Conservation (phyloP, 176 grass and related monocot species). For the Juncus inflexus region DNA sequence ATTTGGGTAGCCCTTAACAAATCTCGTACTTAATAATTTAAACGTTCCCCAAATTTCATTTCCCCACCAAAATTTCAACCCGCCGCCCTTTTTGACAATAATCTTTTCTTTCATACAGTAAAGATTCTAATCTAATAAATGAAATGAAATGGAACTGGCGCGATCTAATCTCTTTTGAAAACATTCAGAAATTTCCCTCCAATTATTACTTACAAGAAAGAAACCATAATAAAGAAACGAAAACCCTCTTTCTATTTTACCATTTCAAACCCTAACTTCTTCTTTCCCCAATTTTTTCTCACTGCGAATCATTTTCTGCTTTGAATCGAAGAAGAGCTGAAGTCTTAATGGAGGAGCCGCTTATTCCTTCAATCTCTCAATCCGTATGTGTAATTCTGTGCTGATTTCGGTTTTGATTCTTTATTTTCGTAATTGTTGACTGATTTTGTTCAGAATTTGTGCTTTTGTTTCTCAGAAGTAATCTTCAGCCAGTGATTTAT, state of each 20-base stretch:
- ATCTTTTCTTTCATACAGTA: too few species aligned
- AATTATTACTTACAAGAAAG: too few species aligned
- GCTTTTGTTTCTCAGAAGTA: too few species aligned
- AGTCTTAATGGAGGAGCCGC: slow-evolving; percentile 20
- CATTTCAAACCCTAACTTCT: not conserved
- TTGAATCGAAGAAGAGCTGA: not conserved
- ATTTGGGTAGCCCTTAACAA: too few species aligned
- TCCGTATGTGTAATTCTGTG: not conserved
- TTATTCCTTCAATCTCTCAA: not conserved
- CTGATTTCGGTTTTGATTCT: not conserved
- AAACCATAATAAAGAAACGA: too few species aligned
- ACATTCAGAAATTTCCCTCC: slow-evolving; percentile 9
- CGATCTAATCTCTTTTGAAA: slow-evolving; percentile 2
- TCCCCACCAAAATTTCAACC: not conserved
- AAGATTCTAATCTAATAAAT: too few species aligned
- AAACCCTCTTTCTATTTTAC: too few species aligned
- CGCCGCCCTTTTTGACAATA: too few species aligned
- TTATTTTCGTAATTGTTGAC: not conserved
- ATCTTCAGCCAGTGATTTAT: not conserved
- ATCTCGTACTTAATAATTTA: too few species aligned
- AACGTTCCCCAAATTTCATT: too few species aligned
- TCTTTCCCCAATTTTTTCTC: not conserved
- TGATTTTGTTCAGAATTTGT: not conserved
- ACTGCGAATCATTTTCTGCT: too few species aligned
- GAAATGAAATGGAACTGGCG: not conserved